Base-by-base conservation (phyloP, 2,329 filamentous ascomycete genomes). In the Aspergillus floridensis region DNA sequence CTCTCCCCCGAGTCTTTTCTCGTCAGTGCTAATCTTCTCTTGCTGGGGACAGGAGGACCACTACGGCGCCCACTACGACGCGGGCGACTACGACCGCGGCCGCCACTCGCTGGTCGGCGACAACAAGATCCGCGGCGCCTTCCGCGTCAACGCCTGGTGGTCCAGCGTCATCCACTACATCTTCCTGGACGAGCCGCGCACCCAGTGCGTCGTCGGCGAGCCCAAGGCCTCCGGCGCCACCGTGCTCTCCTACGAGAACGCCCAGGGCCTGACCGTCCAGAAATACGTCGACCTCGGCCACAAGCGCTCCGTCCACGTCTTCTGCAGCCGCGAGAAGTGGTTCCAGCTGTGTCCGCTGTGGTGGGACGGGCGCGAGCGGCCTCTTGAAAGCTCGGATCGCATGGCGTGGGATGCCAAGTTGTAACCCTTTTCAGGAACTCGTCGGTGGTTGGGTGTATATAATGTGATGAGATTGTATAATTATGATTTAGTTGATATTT, bases 261-360 rank as follows among this genome's bases (percentile, higher is more conserved):
- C 88, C 53, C 87, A 91, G 67, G 89, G 89, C 1, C 88, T 92
- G 67, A 85, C 86, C 6, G 79, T 92, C 41, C 86, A 89, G 66
- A 89, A 89, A 74, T 85, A 90, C 61, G 84, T 91, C 62, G 89
- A 91, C 65, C 74, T 91, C 62, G 87, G 87, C 4, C 85, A 90
- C 66, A 91, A 91, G 79, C 82, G 89, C 29, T 88, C 87, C 58
- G 87, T 86, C 2, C 82, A 90, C 61, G 82, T 89, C 70, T 80
- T 81, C 60, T 88, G 87, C 67, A 84, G 84, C 53, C 78, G 88
- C 7, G 86, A 88, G 71, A 80, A 87, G 58, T 91, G 89, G 79
- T 90, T 90, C 76, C 87, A 89, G 65, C 68, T 82, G 12, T 81
- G 77, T 63, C 80, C 80, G 6, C 53, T 82, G 24, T 80, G 78